phyloP scores from a whole-genome alignment of 768 basidiomycete species.

The Phylloporus sp. region DNA sequence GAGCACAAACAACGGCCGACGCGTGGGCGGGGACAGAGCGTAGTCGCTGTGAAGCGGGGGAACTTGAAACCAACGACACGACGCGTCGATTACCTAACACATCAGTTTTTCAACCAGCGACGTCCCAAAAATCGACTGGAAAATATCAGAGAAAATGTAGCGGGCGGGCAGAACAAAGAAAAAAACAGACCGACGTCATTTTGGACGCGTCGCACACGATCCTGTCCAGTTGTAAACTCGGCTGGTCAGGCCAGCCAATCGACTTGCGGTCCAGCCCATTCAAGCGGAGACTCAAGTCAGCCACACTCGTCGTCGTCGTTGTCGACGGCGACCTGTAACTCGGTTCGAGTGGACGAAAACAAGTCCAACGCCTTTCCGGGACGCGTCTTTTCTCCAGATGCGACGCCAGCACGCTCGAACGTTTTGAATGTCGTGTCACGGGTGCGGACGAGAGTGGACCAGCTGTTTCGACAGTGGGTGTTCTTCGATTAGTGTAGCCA shows the following conservation, averaged over 20 bases:
- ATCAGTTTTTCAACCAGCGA: constrained; percentile 26
- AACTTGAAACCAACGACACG: constrained; percentile 18
- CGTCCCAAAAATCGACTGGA: constrained; percentile 5
- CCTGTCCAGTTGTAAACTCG: constrained; percentile 12
- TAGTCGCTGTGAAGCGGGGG: constrained; percentile 13
- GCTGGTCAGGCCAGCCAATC: constrained; percentile 5
- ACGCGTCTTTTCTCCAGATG: not conserved
- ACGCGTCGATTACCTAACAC: constrained; percentile 33
- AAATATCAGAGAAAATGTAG: constrained; percentile 3
- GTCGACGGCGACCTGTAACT: constrained; percentile 1
- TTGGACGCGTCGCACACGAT: not conserved
- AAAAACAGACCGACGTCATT: not conserved
- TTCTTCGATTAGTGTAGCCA: not conserved
- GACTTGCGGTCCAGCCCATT: not conserved
- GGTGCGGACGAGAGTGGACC: not conserved
- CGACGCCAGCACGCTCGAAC: not conserved
- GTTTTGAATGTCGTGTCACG: not conserved
- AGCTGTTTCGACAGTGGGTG: not conserved
- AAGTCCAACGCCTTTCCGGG: not conserved
- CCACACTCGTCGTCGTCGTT: constrained; percentile 11
- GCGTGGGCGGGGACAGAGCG: constrained; percentile 24
- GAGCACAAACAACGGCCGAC: too few species aligned
- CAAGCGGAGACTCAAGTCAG: constrained; percentile 16
- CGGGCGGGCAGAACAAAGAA: not conserved
- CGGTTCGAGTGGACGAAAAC: not conserved